Percentiles rank a stretch among this genome's conserved stretches.
Conservation (phyloP, 2,329 filamentous ascomycete species). For the Setomelanomma holmii region DNA sequence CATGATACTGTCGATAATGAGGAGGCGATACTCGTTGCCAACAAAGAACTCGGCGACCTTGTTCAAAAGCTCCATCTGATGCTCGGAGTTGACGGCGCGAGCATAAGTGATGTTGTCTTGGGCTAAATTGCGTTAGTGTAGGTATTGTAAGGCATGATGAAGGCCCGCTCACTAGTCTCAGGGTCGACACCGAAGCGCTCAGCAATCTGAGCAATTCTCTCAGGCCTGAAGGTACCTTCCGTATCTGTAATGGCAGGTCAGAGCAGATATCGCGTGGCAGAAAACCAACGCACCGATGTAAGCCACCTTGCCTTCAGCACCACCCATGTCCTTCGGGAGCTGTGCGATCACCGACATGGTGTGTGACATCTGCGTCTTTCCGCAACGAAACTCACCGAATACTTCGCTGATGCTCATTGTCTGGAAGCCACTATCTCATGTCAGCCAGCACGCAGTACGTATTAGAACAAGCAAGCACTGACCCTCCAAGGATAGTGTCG, state of each 20-base stretch:
- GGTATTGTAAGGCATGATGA: constrained; percentile 25
- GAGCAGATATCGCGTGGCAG: background rate
- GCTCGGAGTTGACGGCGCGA: constrained; percentile 70
- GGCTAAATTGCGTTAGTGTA: constrained; percentile 61
- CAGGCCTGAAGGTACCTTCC: constrained; percentile 65
- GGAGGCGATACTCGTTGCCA: constrained; percentile 68
- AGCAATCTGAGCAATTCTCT: constrained; percentile 71
- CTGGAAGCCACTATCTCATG: constrained; percentile 64
- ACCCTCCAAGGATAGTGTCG: constrained; percentile 70
- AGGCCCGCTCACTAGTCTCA: constrained; percentile 32
- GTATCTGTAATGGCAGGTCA: constrained; percentile 36
- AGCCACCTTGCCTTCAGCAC: constrained; percentile 72
- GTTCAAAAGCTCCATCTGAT: constrained; percentile 70
- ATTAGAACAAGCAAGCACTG: constrained; percentile 9
- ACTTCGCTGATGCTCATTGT: constrained; percentile 74
- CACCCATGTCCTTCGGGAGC: constrained; percentile 66
- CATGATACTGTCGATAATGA: constrained; percentile 75
- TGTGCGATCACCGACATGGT: constrained; percentile 72
- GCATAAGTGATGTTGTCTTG: constrained; percentile 73
- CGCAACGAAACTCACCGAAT: constrained; percentile 69
- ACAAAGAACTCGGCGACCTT: constrained; percentile 67
- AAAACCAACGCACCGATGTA: constrained; percentile 62
- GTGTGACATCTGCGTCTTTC: constrained; percentile 73
- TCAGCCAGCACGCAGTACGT: constrained; percentile 12
- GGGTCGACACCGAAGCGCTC: constrained; percentile 65